These are phyloP conservation scores for Erigeron philadelphicus DNA, from an alignment of 140 eudicot species.

Conservation along the genomic window DNA sequence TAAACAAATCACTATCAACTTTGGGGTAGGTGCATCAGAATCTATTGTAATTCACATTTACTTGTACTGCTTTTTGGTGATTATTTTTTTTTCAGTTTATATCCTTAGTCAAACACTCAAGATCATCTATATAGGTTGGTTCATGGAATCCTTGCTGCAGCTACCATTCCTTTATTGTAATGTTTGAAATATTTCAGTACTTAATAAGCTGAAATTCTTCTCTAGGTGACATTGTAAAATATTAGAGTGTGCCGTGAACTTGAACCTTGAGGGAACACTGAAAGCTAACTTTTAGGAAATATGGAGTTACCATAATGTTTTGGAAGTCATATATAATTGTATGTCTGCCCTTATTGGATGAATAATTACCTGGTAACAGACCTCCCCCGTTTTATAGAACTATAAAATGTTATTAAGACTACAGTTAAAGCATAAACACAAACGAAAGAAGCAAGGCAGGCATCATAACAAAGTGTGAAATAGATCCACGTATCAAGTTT, in stretches of 20 bases:
- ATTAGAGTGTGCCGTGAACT: conserved; percentile 12
- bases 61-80: conserved; percentile 7
- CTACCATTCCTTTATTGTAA: conserved; percentile 6
- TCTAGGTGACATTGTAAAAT: conserved; percentile 8
- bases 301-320: conserved; percentile 9
- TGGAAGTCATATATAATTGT: not conserved
- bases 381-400: conserved; percentile 5
- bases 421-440: conserved; percentile 14
- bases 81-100: not conserved
- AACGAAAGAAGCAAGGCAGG: conserved; percentile 12
- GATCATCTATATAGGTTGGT: not conserved
- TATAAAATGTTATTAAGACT: not conserved
- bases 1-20: conserved; percentile 87
- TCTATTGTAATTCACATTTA: conserved; percentile 10
- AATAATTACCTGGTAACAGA: not conserved
- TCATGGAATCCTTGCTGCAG: not conserved
- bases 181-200: not conserved
- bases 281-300: conserved; percentile 12
- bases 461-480: not conserved
- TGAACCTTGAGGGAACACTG: conserved; percentile 21
- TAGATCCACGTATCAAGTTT: conserved; percentile 3
- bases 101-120: not conserved
- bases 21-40: conserved; percentile 56
- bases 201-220: not conserved
- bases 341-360: conserved; percentile 16